phyloP scores from a whole-genome alignment of 2,329 filamentous ascomycete species.

The Stemphylium beticola region DNA sequence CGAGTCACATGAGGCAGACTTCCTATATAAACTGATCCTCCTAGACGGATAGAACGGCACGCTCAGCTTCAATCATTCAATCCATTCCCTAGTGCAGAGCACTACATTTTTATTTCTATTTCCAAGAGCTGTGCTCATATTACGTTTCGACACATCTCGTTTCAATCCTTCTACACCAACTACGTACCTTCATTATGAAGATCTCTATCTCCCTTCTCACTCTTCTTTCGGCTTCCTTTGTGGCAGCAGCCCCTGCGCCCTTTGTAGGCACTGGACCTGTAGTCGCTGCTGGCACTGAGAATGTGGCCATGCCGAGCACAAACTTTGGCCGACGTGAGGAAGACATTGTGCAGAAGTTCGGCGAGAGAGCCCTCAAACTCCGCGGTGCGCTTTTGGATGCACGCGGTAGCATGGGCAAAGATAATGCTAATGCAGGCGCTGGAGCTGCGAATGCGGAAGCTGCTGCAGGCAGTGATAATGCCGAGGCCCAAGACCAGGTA shows the following conservation, averaged over 20 bases:
- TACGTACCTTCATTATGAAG: conserved; percentile 41
- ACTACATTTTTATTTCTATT: conserved; percentile 37
- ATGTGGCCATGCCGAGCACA: conserved; percentile 28
- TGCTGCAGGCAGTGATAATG: conserved; percentile 5
- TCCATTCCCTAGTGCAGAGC: conserved; percentile 41
- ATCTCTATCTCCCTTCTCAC: conserved; percentile 41
- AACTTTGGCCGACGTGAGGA: conserved; percentile 32
- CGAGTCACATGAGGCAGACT: conserved; percentile 5
- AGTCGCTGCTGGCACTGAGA: conserved; percentile 30
- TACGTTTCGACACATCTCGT: conserved; percentile 31
- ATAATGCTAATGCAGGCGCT: conserved; percentile 12
- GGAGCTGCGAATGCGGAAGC: conserved; percentile 5
- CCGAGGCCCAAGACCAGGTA: conserved; percentile 12
- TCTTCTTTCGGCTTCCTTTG: conserved; percentile 43
- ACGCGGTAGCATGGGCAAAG: conserved; percentile 20
- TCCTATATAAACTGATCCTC: conserved; percentile 32
- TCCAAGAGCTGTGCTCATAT: conserved; percentile 47
- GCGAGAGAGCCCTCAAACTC: conserved; percentile 35
- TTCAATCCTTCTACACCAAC: conserved; percentile 25
- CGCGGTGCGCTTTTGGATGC: conserved; percentile 33
- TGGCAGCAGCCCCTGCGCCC: conserved; percentile 40
- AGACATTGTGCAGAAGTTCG: conserved; percentile 28
- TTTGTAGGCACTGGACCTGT: conserved; percentile 38
- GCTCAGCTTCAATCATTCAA: conserved; percentile 24
- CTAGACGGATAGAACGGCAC: conserved; percentile 19